Evolutionary conservation across 768 basidiomycete species (phyloP), one percentile per base, ranked within the genome.

Genomic region (Suillus americanus): DNA sequence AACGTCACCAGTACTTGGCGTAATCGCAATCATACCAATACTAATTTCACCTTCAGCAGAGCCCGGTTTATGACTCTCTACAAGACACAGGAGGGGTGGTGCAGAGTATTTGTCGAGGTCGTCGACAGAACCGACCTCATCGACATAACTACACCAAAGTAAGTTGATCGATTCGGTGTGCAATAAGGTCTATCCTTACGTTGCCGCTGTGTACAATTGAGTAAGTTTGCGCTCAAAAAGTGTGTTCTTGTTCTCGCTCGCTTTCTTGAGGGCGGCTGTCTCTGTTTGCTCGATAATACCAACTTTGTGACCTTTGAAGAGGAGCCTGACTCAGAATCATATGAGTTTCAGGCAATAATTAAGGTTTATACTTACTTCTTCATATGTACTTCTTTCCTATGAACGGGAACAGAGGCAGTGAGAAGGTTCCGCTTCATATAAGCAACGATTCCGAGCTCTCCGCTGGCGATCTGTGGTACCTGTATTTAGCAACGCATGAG

Each of bases 1-100:
- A 3, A 99, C 90, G 68, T 97, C 96, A 1, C 97, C 97, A 0
- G 95, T 97, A 55, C 88, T 88, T 1, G 95, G 93, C 63, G 88
- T 87, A 18, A 97, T 87, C 18, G 86, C 85, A 40, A 98, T 82
- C 76, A 98, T 80, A 9, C 89, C 89, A 46, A 98, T 82, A 1
- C 70, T 77, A 5, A 86, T 83, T 60, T 82, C 69, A 5, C 70
- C 74, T 30, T 67, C 71, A 18, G 56, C 60, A 37, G 59, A 35
- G 33, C 60, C 60, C 2, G 74, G 33, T 69, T 67, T 37, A 2
- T 65, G 57, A 43, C 63, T 56, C 68, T 95, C 90, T 54, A 91
- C 88, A 23, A 98, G 70, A 57, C 94, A 85, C 71, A 95, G 86
- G 53, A 97, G 81, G 16, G 84, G 85, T 20, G 91, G 89, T 2